phyloP scores from a whole-genome alignment of 2,329 filamentous ascomycete genomes.

The Dactylellina drechsleri region DNA sequence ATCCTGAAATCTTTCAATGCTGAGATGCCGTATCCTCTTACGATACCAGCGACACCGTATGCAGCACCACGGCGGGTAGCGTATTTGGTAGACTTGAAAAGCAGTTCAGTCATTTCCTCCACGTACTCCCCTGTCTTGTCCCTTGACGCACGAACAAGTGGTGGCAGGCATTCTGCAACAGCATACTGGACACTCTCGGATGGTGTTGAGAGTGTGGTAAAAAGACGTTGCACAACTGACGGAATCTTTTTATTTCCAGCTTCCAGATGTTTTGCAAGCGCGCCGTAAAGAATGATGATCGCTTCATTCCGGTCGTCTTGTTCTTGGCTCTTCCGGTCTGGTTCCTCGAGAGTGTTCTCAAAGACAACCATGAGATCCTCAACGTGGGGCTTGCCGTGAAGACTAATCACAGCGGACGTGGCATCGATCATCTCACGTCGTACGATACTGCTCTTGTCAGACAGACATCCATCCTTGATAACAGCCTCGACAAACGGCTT shows the following conservation, averaged over 20 bases:
- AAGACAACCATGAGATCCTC: conserved; percentile 93
- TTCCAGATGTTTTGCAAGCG: conserved; percentile 85
- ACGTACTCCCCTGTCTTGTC: conserved; percentile 84
- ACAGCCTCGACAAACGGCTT: conserved; percentile 84
- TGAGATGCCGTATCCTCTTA: conserved; percentile 85
- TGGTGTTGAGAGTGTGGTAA: conserved; percentile 89
- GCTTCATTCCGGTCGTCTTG: conserved; percentile 95
- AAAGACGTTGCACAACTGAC: conserved; percentile 83
- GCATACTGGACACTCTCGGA: conserved; percentile 98
- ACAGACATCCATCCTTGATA: conserved; percentile 85
- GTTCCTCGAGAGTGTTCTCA: conserved; percentile 84
- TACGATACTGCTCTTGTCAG: conserved; percentile 80
- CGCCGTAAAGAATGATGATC: conserved; percentile 96
- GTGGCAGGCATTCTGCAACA: conserved; percentile 91
- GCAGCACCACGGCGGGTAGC: conserved; percentile 91
- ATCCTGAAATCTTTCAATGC: conserved; percentile 86
- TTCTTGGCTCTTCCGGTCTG: conserved; percentile 81
- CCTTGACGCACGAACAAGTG: conserved; percentile 82
- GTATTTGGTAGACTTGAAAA: conserved; percentile 90
- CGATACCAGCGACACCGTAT: conserved; percentile 90
- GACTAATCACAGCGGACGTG: conserved; percentile 80
- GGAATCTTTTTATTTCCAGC: conserved; percentile 87
- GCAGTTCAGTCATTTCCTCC: conserved; percentile 78
- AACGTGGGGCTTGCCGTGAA: conserved; percentile 82
- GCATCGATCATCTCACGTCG: conserved; percentile 92